Conservation (phyloP, 176 grass and related monocot genomes). For the Guadua angustifolia region DNA sequence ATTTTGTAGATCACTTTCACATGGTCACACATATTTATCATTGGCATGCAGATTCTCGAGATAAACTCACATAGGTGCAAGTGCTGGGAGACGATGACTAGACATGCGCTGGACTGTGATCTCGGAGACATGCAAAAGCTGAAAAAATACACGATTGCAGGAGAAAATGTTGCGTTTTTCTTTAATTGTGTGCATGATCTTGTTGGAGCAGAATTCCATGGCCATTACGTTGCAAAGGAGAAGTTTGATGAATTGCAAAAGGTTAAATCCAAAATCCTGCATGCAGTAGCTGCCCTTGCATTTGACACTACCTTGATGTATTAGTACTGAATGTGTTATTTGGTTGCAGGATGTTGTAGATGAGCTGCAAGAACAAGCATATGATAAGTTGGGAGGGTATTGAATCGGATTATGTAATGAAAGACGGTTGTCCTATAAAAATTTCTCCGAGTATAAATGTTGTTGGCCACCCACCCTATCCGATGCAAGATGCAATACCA, state of each 20-base stretch:
- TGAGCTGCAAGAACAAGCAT: not conserved
- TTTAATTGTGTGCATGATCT: conserved; percentile 32
- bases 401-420: not conserved
- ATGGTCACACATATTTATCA: no score
- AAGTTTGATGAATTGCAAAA: not conserved
- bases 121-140: conserved; percentile 24
- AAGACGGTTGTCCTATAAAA: not conserved
- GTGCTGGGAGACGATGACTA: not conserved
- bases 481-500: not conserved
- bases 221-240: not conserved
- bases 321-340: not conserved
- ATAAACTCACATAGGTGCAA: no score
- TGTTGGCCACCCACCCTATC: not conserved
- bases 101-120: conserved; percentile 20
- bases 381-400: not conserved
- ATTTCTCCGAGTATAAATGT: no score
- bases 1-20: no score
- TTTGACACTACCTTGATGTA: not conserved
- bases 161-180: not conserved
- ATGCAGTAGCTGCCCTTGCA: no score
- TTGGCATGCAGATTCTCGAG: no score
- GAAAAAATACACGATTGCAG: not conserved
- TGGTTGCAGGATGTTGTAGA: not conserved
- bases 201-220: not conserved
- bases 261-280: not conserved